phyloP scores from a whole-genome alignment of 495 filamentous ascomycete species.

The Hypoxylon rickii region DNA sequence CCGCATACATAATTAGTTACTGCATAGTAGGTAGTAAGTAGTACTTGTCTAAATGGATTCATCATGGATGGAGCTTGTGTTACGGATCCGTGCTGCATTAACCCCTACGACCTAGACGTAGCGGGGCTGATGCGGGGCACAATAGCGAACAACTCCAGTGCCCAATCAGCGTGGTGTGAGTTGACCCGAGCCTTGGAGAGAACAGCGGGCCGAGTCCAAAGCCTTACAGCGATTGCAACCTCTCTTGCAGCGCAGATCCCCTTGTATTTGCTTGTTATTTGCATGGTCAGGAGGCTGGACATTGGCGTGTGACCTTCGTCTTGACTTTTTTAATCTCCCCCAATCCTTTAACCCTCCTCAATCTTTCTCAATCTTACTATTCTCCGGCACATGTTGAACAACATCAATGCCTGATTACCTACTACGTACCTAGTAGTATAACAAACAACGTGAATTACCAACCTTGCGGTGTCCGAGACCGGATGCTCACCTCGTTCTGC shows the following conservation, averaged over 20 bases:
- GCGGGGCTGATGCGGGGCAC: constrained; percentile 6
- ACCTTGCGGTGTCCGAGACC: not conserved
- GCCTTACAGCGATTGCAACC: constrained; percentile 14
- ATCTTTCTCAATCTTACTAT: too few species aligned
- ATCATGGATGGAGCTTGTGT: too few species aligned
- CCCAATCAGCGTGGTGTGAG: not conserved
- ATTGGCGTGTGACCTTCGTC: constrained; percentile 29
- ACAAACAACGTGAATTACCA: constrained; percentile 9
- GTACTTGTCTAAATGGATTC: too few species aligned
- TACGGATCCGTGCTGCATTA: too few species aligned
- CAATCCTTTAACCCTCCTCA: not conserved
- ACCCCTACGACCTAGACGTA: constrained; percentile 4
- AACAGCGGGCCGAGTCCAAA: constrained; percentile 14
- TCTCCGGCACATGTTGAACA: too few species aligned
- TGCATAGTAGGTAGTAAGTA: too few species aligned
- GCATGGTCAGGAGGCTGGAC: constrained; percentile 35
- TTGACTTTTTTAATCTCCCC: constrained; percentile 1
- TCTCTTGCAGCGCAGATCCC: constrained; percentile 25
- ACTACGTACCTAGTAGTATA: too few species aligned
- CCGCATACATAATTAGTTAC: not conserved
- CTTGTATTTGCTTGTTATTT: constrained; percentile 8
- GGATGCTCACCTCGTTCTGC: not conserved
- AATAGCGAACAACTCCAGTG: not conserved
- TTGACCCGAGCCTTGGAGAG: not conserved
- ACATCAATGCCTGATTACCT: too few species aligned